Evolutionary conservation across 352 stramenopile species (phyloP), one percentile per base, ranked within the genome.

Genomic region (Pythium diclinum): DNA sequence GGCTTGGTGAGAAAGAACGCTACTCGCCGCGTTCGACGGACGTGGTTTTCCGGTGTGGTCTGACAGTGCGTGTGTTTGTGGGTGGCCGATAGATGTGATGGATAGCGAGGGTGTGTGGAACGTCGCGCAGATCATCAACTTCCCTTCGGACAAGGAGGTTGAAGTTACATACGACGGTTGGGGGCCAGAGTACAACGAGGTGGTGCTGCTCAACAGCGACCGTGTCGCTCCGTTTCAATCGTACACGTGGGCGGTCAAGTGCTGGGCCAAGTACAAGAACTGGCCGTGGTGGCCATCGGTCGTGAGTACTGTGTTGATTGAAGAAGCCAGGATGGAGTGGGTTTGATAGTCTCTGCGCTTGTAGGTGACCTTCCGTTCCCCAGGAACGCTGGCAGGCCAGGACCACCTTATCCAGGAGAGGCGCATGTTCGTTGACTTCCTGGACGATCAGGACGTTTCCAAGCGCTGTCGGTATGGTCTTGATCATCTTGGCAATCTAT

Each of bases 221-320:
- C 79, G 83, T 14, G 76, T 91, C 17, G 85, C 82, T 9, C 85
- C 85, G 8, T 91, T 82, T 64, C 77, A 93, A 56, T 89, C 82
- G 33, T 93, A 85, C 59, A 93, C 85, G 51, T 91, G 75, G 81
- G 63, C 71, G 8, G 82, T 91, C 64, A 91, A 91, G 61, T 89
- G 82, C 60, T 93, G 85, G 85, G 81, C 84, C 51, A 90, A 88
- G 59, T 93, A 89, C 65, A 71, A 80, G 16, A 93, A 93, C 55
- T 93, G 81, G 81, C 85, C 82, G 1, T 69, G 77, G 49, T 93
- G 85, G 85, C 82, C 85, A 3, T 83, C 81, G 4, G 21, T 93
- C 30, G 84, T 93, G 47, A n/a, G 74, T 71, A 7, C 25, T 28
- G 25, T 28, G 25, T 28, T 28, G 25, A 28, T 28, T 28, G 4